Percentiles rank a stretch among this genome's conserved stretches.
phyloP scores from a whole-genome alignment of 345 rosid genomes.

The Gossypium anomalum region DNA sequence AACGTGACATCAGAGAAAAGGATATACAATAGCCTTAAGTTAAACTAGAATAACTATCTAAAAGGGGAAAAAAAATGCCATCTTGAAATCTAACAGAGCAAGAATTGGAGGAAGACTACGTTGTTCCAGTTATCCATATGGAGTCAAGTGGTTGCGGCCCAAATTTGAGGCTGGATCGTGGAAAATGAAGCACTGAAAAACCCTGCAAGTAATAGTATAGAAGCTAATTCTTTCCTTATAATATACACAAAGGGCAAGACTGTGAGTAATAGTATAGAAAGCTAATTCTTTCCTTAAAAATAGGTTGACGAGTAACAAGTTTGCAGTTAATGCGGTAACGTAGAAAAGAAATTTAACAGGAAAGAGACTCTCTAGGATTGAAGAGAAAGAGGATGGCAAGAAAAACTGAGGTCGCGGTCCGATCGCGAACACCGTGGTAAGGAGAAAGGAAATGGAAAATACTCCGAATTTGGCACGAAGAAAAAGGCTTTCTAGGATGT shows the following conservation, averaged over 20 bases:
- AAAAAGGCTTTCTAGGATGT: not conserved
- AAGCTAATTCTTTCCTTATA: not conserved
- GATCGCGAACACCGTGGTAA: not conserved
- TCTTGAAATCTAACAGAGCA: not conserved
- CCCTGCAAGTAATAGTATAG: not conserved
- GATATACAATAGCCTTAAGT: not conserved
- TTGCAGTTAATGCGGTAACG: not conserved
- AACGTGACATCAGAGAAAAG: constrained; percentile 9
- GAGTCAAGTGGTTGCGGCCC: constrained; percentile 12
- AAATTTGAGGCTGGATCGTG: constrained; percentile 18
- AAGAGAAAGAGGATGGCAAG: constrained; percentile 4
- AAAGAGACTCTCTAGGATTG: not conserved
- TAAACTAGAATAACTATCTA: not conserved
- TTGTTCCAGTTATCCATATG: constrained; percentile 31
- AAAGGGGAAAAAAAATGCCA: too few relatives aligned
- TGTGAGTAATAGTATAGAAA: not conserved
- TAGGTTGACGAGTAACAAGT: constrained; percentile 9
- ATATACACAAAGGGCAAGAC: not conserved
- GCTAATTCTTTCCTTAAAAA: not conserved
- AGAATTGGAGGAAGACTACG: constrained; percentile 10
- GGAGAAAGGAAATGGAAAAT: not conserved
- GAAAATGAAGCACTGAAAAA: constrained; percentile 8
- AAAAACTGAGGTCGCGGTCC: not conserved
- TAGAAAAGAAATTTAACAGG: not conserved
- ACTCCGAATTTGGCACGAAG: not conserved